These are phyloP conservation scores for Tuber aestivum DNA, from an alignment of 495 filamentous ascomycete species.

Conservation along the genomic window DNA sequence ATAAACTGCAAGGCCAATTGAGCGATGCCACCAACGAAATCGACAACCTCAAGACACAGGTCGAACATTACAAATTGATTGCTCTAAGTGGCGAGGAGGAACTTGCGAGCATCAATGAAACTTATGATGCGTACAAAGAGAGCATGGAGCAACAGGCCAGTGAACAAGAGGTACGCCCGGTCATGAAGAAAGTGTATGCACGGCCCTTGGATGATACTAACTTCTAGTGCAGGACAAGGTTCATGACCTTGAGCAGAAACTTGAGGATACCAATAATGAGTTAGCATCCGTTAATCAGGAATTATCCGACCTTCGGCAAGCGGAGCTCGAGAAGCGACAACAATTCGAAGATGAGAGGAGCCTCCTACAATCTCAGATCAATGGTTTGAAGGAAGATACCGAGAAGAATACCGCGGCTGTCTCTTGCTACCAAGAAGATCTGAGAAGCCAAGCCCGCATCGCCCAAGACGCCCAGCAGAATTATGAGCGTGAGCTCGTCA, in stretches of 20 bases:
- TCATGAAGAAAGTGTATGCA: not conserved
- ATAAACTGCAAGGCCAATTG: constrained; percentile 74
- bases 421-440: constrained; percentile 78
- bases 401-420: constrained; percentile 69
- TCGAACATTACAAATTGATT: constrained; percentile 83
- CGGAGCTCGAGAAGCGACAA: constrained; percentile 66
- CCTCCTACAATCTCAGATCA: constrained; percentile 64
- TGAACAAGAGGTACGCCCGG: constrained; percentile 56
- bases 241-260: constrained; percentile 67
- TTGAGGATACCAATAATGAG: constrained; percentile 75
- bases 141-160: constrained; percentile 69
- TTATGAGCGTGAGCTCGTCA: constrained; percentile 88
- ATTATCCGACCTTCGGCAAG: constrained; percentile 67
- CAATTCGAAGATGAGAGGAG: constrained; percentile 73
- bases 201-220: constrained; percentile 11
- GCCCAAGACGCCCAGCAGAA: constrained; percentile 86
- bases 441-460: constrained; percentile 89
- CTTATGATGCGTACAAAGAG: constrained; percentile 75
- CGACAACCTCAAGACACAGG: constrained; percentile 67
- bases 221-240: constrained; percentile 50
- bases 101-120: constrained; percentile 67
- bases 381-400: constrained; percentile 77
- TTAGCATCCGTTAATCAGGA: constrained; percentile 72
- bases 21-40: constrained; percentile 70
- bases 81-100: constrained; percentile 85